Evolutionary conservation across 305 asterid genomes (phyloP), one percentile per base, ranked within the genome.

Genomic region (Plantago rigida): DNA sequence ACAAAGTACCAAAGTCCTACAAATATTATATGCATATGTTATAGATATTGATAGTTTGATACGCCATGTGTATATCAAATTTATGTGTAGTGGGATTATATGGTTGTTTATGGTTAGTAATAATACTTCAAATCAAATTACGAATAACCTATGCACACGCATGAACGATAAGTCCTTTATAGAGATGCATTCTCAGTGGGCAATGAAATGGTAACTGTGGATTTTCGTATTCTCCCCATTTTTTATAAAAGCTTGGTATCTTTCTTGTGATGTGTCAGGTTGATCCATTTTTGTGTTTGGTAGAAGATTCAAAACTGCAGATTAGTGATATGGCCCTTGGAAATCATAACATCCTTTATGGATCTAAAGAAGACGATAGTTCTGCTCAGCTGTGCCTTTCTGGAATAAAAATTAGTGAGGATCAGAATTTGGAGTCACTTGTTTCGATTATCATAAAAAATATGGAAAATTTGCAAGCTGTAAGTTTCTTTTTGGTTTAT

Each of bases 201-300:
- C 9, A 36, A 36, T 36, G 42, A 36, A 31, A 36, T 36, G 42
- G 42, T 36, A 36, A 7, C 46, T 41, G 46, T 41, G 46, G 13
- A 9, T 41, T 3, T 41, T 1, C 46, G 1, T 41, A 41, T 41
- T 41, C 46, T 41, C 46, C 46, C 46, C 46, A 41, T 41, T n/a
- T 9, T 9, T 41, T 0, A 41, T 26, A 12, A 11, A 11, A 9
- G 31, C 29, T 50, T 24, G 59, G 3, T 29, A 22, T 60, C 51
- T 39, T 45, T 68, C 69, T 34, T 65, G 62, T 57, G 51, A 61
- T 57, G 59, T 72, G 17, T 64, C 84, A 93, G 99, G 85, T 84
- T 68, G 99, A 89, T 78, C 99, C 99, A 12, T 93, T 79, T 80
- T 73, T 89, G 72, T 70, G 78, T 60, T 78, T 93, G 81, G 89